Conservation (phyloP, 2,329 filamentous ascomycete genomes). For the Talaromyces sp. region DNA sequence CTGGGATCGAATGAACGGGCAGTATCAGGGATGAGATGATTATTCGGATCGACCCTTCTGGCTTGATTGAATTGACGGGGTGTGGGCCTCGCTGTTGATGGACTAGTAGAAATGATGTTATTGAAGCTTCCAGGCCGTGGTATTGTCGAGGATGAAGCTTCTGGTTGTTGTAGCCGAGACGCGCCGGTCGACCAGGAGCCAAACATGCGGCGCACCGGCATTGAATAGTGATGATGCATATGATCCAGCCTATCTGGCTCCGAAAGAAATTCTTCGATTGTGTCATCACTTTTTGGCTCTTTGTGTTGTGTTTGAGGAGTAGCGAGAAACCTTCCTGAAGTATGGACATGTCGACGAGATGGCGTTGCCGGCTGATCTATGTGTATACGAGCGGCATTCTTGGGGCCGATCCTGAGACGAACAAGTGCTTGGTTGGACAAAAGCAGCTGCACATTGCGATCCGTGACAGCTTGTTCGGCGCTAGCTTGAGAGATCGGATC, state of each 20-base stretch:
- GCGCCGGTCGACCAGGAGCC: slow-evolving; percentile 7
- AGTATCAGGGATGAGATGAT: neutral
- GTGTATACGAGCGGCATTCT: slow-evolving; percentile 25
- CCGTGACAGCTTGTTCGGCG: neutral
- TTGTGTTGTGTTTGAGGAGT: neutral
- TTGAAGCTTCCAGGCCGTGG: neutral
- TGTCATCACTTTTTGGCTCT: slow-evolving; percentile 14
- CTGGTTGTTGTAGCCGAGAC: neutral
- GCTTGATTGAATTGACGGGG: neutral
- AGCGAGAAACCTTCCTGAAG: neutral
- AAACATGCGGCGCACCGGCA: slow-evolving; percentile 11
- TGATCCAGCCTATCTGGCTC: neutral
- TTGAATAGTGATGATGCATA: neutral
- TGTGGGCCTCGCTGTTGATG: neutral
- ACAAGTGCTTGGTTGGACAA: slow-evolving; percentile 20
- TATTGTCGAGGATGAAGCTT: neutral
- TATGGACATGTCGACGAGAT: neutral
- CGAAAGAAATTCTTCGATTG: slow-evolving; percentile 2
- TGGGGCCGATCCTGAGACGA: slow-evolving; percentile 23
- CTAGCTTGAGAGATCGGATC: neutral
- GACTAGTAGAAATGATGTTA: neutral
- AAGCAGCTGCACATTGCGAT: neutral
- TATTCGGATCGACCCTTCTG: neutral
- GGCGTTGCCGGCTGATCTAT: neutral
- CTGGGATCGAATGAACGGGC: neutral